These are phyloP conservation scores for Vigna unguiculata DNA, from an alignment of 306 rosid genomes.

Conservation along the genomic window DNA sequence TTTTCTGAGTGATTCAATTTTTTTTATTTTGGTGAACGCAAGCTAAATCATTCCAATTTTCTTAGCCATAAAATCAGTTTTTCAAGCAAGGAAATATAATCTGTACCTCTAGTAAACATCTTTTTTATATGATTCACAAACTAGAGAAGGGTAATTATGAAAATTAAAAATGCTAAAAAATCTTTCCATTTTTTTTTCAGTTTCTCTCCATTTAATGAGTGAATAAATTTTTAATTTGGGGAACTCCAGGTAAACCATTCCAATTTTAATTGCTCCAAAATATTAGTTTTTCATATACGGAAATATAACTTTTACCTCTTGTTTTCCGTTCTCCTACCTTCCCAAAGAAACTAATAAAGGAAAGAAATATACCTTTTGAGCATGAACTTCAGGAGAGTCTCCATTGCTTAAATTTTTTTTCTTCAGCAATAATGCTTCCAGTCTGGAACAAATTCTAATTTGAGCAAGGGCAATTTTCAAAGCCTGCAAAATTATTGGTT, in stretches of 20 bases:
- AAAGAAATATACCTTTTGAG: constrained; percentile 75
- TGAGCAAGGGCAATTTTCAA: constrained; percentile 81
- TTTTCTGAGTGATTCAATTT: constrained; percentile 9
- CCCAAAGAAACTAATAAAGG: constrained; percentile 26
- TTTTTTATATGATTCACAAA: no score
- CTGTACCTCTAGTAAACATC: no score
- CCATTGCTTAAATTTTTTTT: constrained; percentile 72
- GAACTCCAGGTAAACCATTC: no score
- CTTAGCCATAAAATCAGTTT: constrained; percentile 20
- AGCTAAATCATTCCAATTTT: constrained; percentile 21
- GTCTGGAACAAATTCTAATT: constrained; percentile 83
- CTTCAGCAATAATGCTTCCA: constrained; percentile 85
- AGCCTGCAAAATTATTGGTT: constrained; percentile 61
- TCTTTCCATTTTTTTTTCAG: no score
- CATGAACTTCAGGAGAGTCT: constrained; percentile 84
- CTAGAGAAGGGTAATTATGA: no score
- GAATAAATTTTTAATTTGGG: no score
- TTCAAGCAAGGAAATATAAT: no score
- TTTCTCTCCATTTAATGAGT: no score
- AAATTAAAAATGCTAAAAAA: no score
- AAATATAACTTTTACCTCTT: constrained; percentile 16
- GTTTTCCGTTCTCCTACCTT: constrained; percentile 27
- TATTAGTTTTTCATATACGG: not conserved
- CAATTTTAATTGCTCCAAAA: no score
- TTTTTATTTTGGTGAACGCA: not conserved